Evolutionary conservation across 768 basidiomycete species (phyloP), one percentile per base, ranked within the genome.

Genomic region (Naematelia aurantialba): DNA sequence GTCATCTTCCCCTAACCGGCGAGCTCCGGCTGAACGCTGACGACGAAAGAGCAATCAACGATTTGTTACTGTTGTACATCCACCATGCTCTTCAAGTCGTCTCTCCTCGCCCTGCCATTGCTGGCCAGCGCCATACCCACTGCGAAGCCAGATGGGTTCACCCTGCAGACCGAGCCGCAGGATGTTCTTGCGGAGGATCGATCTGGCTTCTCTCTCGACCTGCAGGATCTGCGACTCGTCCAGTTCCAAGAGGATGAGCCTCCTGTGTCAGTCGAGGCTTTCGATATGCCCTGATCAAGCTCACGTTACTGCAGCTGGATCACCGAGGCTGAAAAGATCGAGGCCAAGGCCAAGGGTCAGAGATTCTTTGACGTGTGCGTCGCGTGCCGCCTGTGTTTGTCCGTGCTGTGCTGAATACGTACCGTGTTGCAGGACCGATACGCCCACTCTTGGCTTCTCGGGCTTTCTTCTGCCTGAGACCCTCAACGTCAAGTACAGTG

Each of bases 281-380:
- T 2, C 22, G 39, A 2, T 4, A n/a, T 25, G 13, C 25, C 17
- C 22, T 5, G 19, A 45, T 1, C 1, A 5, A 22, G 58, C 55
- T 55, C 30, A 52, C 52, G n/a, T n/a, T 19, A n/a, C 3, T 26
- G 25, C 46, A 73, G 71, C 3, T 87, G 85, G 87, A 87, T 91
- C 79, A 84, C 90, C 13, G 92, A 96, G 78, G 78, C 88, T n/a
- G 87, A 92, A 67, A 96, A 94, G 89, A 87, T 93, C 61, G 79
- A 84, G 69, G 82, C 85, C 60, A 93, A 88, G 78, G 85, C 85
- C 51, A 81, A 83, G 65, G 89, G 89, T 62, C 69, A 85, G 78
- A 86, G 83, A 54, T 93, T 92, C 82, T 88, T 93, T 79, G 91
- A 93, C 76, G 82, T 94, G 79, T 80, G 63, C 45, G 66, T 64